phyloP scores from a whole-genome alignment of 1,284 basidiomycete species.

The Irpex sp. region DNA sequence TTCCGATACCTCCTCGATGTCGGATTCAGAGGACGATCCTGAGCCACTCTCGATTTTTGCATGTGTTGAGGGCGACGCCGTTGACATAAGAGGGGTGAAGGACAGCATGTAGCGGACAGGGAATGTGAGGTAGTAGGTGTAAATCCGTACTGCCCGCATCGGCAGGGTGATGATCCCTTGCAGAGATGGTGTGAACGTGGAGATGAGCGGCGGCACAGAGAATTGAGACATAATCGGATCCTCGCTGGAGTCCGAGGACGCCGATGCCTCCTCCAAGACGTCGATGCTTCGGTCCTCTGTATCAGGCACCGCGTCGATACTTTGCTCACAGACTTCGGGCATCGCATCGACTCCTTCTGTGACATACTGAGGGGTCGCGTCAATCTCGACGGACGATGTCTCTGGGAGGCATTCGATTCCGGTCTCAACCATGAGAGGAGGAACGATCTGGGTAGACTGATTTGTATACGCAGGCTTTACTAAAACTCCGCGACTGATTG shows the following conservation, averaged over 20 bases:
- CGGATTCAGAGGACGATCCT: slow-evolving; percentile 6
- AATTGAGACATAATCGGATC: neutral
- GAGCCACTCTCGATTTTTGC: slow-evolving; percentile 13
- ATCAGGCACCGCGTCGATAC: slow-evolving; percentile 21
- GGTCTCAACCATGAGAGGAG: slow-evolving; percentile 41
- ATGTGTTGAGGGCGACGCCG: slow-evolving; percentile 11
- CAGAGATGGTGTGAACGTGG: slow-evolving; percentile 21
- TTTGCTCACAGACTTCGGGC: slow-evolving; percentile 20
- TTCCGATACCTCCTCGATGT: slow-evolving; percentile 10
- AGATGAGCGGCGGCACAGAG: slow-evolving; percentile 7
- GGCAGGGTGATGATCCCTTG: slow-evolving; percentile 23
- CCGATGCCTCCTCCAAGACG: slow-evolving; percentile 7
- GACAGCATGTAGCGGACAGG: slow-evolving; percentile 30
- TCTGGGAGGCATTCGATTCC: slow-evolving; percentile 27
- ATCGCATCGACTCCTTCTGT: slow-evolving; percentile 24
- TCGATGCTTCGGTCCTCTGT: slow-evolving; percentile 23
- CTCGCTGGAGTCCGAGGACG: neutral
- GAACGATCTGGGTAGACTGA: slow-evolving; percentile 40
- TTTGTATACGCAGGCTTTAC: slow-evolving; percentile 43
- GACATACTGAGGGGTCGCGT: slow-evolving; percentile 27
- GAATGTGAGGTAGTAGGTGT: slow-evolving; percentile 22
- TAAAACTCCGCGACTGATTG: slow-evolving; percentile 43
- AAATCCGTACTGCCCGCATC: slow-evolving; percentile 25
- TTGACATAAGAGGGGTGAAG: slow-evolving; percentile 18
- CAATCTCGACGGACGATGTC: slow-evolving; percentile 24